Evolutionary conservation across 1,284 basidiomycete genomes (phyloP), one percentile per base, ranked within the genome.

Genomic region (Gomphus sp.): DNA sequence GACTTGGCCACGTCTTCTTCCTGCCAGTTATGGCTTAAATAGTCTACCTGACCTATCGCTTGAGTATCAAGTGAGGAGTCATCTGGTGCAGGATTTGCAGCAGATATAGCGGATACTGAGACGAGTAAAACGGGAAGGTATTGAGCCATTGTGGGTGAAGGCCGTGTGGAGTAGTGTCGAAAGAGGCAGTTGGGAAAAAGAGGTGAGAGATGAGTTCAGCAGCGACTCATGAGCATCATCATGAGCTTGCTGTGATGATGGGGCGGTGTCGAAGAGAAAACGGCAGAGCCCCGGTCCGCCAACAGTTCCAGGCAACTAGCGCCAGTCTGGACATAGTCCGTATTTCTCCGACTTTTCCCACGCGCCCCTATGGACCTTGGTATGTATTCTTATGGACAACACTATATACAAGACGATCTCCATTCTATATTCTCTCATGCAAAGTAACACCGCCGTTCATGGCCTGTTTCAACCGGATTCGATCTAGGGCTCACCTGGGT

Each of bases 1-100:
- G 90, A 93, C 60, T 91, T 87, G 94, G 94, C 98, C 12, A 99
- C 93, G 72, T 99, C 97, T 72, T 98, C 95, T 73, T 99, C 97
- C 63, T 87, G 82, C 96, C 97, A 99, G 62, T 97, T 82, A 72
- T 99, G 95, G 55, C 91, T 94, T 62, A 90, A 81, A 71, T 90
- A 90, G 77, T 90, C 87, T 67, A 90, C 87, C 74, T 90, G 88
- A 37, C 80, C 84, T 39, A 80, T 77, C 47, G 87, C 82, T 18
- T 81, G 80, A 50, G 84, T 84, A 10, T 79, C 78, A 55, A 88
- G 70, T 33, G 79, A 74, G 4, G 84, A 62, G 41, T 63, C 81
- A 73, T 89, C 87, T 18, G 58, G 52, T 7, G 57, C 51, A 18
- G 51, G 31, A 72, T 88, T 85, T 22, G 85, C 80, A 55, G 78